Percentiles rank a stretch among this genome's conserved stretches.
Conservation (phyloP, 139 green algal genomes). For the Astrephomene gubernaculifera region DNA sequence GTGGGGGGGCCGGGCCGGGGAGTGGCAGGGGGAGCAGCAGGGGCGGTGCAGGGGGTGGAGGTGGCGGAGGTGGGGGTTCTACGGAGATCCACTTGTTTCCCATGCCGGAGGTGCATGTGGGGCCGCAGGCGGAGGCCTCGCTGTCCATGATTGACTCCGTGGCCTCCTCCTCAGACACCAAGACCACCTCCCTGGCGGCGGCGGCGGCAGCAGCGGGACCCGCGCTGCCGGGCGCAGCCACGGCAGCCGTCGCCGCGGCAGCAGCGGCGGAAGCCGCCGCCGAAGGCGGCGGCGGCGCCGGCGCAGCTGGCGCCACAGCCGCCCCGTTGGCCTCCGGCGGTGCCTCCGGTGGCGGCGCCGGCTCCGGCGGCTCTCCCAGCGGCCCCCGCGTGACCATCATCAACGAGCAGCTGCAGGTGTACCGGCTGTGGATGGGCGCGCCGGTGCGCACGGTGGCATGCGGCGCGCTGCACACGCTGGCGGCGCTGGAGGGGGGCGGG, state of each 20-base stretch:
- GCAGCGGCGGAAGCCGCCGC: background rate
- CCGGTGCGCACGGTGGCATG: constrained; percentile 49
- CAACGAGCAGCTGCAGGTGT: constrained; percentile 25
- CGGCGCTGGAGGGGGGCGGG: constrained; percentile 28
- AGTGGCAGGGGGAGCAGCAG: background rate
- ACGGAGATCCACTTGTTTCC: constrained; percentile 20
- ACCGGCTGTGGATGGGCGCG: constrained; percentile 23
- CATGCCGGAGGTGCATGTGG: constrained; percentile 32
- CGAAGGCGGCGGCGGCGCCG: background rate
- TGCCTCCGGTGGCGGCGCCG: background rate
- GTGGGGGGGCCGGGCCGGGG: background rate
- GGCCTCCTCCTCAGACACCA: background rate
- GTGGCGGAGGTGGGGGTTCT: background rate
- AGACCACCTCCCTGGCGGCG: background rate
- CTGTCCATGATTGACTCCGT: background rate
- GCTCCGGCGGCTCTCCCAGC: background rate
- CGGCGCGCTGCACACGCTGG: constrained; percentile 53
- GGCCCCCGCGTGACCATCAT: background rate
- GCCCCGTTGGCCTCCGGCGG: background rate
- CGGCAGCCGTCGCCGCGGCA: constrained; percentile 1
- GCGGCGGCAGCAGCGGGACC: background rate
- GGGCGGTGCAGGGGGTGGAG: background rate
- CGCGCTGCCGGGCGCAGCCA: background rate
- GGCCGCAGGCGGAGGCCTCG: background rate
- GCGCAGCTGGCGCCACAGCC: background rate